Base-by-base conservation (phyloP, 108 stramenopile genomes). In the Stephanodiscus minutulus region DNA sequence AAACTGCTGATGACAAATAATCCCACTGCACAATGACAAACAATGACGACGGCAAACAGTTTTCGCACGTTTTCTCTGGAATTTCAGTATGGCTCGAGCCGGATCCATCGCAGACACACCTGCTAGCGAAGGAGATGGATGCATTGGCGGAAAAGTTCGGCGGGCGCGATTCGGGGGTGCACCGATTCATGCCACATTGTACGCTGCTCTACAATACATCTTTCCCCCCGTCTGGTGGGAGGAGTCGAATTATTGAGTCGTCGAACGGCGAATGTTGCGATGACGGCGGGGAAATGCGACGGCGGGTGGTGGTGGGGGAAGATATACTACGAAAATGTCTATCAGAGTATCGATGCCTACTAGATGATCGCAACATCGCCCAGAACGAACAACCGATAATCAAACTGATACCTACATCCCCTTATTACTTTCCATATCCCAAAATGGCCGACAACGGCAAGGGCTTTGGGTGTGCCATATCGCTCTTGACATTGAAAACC, bases 381-480 rank as follows among this genome's bases (percentile, higher is more conserved):
- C 35, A 7, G 25, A 41, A 31, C 37, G 55, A 10, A 31, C 6
- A 17, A 17, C 28, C 66, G 33, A 25, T 29, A 5, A 2, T 74
- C 7, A 33, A 77, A 48, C 18, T 82, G 39, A 63, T 31, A 47
- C 75, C 82, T 7, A 54, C 65, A 35, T 58, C 60, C 13, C 64
- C 50, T n/a, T 79, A 74, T 31, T 82, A 77, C 59, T 82, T 82
- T 43, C 77, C 66, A n/a, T 82, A 82, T 43, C 82, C 82, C 59
- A 74, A 68, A 55, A 33, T 36, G 5, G 82, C 82, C 0, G 82
- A 82, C 60, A 52, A 74, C 43, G 82, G 82, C 31, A 73, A 66
- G 56, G 82, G 82, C 8, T 82, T 82, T 54, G 82, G 77, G 24
- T 82, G 82, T 49, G 65, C 57, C 5, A 82, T 82, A 29, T 68